Base-by-base conservation (phyloP, 208 protist genomes). In the Trypanosoma melophagium region DNA sequence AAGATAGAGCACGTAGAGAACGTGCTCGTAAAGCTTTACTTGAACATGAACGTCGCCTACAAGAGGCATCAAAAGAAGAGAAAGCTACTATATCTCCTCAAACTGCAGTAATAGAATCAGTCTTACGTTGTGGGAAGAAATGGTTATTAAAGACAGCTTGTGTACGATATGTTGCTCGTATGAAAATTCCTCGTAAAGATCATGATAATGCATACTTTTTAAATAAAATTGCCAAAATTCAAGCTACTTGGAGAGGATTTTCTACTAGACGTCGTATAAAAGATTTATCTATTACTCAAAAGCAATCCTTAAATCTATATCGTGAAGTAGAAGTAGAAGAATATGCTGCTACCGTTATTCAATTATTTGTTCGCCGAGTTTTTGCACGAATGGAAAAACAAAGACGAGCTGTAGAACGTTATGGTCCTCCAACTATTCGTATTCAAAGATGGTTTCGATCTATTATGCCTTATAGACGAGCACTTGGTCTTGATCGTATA, bases 341-440 rank as follows among this genome's bases (percentile, higher is more conserved):
- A 21, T 92, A 90, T 68, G 77, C 88, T 1, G 88, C 83, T 19
- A 51, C 90, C 49, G 79, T 90, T n/a, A 74, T 96, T 57, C 87
- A 93, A 64, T 54, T 72, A 12, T 67, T 68, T 25, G 72, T 76
- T 31, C 84, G 86, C 13, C 56, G 73, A 38, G 25, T 60, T 42
- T 41, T 47, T 25, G 83, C 86, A 7, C 76, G 80, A 7, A 62
- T 49, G 7, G 22, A 10, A 12, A 63, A 35, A 28, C 47, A 40
- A 4, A 25, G n/a, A 0, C 67, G 69, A 13, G 61, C 58, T 25
- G 3, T 65, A 3, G 68, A 74, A 44, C 51, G 40, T 9, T 74
- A 85, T 72, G 55, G 3, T 0, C 61, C 63, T 1, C 58, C 74
- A 3, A 80, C 84, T 0, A 28, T 60, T 7, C 3, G 8, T 10